Evolutionary conservation across 176 grass and related monocot species (phyloP).

Genomic region (Oryza brachyantha): DNA sequence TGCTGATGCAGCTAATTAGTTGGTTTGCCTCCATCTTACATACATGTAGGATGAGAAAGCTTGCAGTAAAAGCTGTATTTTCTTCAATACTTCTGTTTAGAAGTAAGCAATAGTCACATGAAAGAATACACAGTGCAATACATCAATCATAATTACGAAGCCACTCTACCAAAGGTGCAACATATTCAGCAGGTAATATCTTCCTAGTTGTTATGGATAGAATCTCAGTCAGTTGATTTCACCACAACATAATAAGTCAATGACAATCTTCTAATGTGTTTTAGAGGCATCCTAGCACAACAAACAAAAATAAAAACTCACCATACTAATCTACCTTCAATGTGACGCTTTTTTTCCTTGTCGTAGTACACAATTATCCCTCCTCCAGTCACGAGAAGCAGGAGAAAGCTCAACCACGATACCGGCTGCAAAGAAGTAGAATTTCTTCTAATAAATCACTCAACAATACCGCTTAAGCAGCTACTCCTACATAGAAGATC

Average conservation of each 20-base stretch:
- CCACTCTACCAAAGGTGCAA: not conserved
- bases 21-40: no score
- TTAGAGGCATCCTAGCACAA: not conserved
- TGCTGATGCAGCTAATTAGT: not conserved
- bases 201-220: not conserved
- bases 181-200: not conserved
- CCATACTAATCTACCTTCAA: constrained; percentile 84
- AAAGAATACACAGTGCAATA: not conserved
- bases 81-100: no score
- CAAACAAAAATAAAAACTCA: constrained; percentile 48
- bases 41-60: no score
- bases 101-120: not conserved
- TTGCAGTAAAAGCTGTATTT: no score
- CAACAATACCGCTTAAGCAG: not conserved
- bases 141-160: not conserved
- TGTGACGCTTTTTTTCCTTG: constrained; percentile 81
- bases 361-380: constrained; percentile 81
- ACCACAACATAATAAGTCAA: not conserved
- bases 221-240: not conserved
- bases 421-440: constrained; percentile 63
- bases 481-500: not conserved
- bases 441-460: not conserved
- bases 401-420: constrained; percentile 82
- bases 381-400: constrained; percentile 83
- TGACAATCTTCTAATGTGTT: not conserved